phyloP scores from a whole-genome alignment of 2,329 filamentous ascomycete species.

The Epichloe brachyelytri region DNA sequence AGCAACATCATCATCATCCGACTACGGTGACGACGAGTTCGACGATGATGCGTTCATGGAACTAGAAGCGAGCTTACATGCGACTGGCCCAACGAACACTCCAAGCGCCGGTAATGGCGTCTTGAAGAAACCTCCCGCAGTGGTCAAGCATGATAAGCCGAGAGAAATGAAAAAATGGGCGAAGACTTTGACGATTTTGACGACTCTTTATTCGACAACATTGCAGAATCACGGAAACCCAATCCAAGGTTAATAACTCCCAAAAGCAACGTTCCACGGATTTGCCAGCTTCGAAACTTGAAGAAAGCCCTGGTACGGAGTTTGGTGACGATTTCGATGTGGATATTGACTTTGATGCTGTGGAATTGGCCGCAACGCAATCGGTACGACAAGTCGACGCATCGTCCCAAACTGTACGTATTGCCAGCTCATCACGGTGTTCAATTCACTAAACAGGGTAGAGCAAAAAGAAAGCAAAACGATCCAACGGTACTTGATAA shows the following conservation, averaged over 20 bases:
- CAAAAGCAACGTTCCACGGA: slow-evolving; percentile 5
- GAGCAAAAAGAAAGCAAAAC: slow-evolving; percentile 54
- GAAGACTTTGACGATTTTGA: slow-evolving; percentile 56
- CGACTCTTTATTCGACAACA: slow-evolving; percentile 43
- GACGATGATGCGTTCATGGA: slow-evolving; percentile 47
- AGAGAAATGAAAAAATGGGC: not conserved
- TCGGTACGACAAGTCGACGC: slow-evolving; percentile 27
- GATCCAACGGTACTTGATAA: slow-evolving; percentile 79
- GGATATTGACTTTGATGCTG: slow-evolving; percentile 67
- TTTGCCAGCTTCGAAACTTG: not conserved
- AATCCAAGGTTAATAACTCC: slow-evolving; percentile 4
- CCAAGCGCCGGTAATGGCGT: slow-evolving; percentile 21
- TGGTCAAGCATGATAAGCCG: not conserved
- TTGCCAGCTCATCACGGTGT: slow-evolving; percentile 8
- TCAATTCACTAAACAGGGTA: slow-evolving; percentile 51
- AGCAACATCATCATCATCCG: slow-evolving; percentile 21
- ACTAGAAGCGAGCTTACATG: slow-evolving; percentile 32
- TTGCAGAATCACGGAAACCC: slow-evolving; percentile 12
- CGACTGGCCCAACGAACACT: slow-evolving; percentile 5
- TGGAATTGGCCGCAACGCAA: slow-evolving; percentile 62
- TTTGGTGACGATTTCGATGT: slow-evolving; percentile 43
- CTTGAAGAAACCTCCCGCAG: not conserved
- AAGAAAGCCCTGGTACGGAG: slow-evolving; percentile 17
- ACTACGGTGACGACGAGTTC: slow-evolving; percentile 44
- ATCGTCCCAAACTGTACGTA: slow-evolving; percentile 21